Conservation (phyloP, 1,139 yeast species). For the Lodderomyces pseudojiufengensis region DNA sequence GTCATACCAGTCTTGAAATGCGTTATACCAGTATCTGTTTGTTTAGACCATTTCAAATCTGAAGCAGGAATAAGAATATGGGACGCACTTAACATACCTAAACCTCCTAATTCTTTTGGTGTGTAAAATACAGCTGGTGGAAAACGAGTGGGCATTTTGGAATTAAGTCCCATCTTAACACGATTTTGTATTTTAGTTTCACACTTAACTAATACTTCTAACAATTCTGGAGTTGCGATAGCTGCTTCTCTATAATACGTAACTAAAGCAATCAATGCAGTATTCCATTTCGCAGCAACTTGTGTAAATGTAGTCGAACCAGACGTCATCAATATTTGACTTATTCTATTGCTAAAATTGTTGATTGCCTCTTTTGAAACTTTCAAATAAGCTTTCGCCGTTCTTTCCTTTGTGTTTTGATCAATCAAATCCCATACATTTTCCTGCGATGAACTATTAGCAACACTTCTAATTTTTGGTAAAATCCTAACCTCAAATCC, state of each 20-base stretch:
- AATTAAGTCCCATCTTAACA: slow-evolving; percentile 90
- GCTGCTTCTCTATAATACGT: slow-evolving; percentile 94
- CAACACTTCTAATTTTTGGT: slow-evolving; percentile 58
- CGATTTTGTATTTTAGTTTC: slow-evolving; percentile 94
- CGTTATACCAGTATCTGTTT: slow-evolving; percentile 91
- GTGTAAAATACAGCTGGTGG: slow-evolving; percentile 99
- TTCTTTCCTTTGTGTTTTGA: slow-evolving; percentile 71
- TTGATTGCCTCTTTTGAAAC: slow-evolving; percentile 80
- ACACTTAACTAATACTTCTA: slow-evolving; percentile 82
- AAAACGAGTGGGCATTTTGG: slow-evolving; percentile 97
- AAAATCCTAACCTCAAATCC: slow-evolving; percentile 91
- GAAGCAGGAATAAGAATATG: slow-evolving; percentile 93
- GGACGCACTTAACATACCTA: slow-evolving; percentile 97
- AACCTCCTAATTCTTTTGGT: slow-evolving; percentile 94
- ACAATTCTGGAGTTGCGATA: slow-evolving; percentile 70
- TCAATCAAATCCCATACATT: slow-evolving; percentile 90
- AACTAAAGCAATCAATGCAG: slow-evolving; percentile 80
- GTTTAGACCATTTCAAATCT: slow-evolving; percentile 86
- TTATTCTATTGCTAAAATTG: slow-evolving; percentile 74
- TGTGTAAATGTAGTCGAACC: slow-evolving; percentile 96
- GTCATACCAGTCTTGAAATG: slow-evolving; percentile 95
- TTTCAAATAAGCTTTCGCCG: slow-evolving; percentile 83
- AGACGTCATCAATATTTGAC: slow-evolving; percentile 91
- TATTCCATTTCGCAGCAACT: slow-evolving; percentile 95
- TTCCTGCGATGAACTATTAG: slow-evolving; percentile 49